Evolutionary conservation across 441 rosid genomes (phyloP), one percentile per base, ranked within the genome.

Genomic region (Manihot esculenta): DNA sequence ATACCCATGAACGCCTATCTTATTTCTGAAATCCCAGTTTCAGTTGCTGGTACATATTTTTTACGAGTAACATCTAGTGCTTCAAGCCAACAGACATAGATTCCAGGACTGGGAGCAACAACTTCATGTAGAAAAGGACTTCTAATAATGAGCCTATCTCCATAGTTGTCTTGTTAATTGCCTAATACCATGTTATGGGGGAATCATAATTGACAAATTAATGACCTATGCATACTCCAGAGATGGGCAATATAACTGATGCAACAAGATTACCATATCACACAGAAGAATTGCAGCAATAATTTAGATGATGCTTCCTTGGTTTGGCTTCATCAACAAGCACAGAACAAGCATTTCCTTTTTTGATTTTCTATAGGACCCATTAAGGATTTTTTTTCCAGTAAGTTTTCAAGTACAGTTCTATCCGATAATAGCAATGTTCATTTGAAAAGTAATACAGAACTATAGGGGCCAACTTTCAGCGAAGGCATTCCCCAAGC

Each of bases 401-500:
- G 20, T 24, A 64, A 47, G 57, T 21, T 20, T 47, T n/a, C 58
- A 70, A n/a, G 7, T 17, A 30, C 58, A 59, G 21, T 45, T 69
- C 18, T 59, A 50, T 48, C 48, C 17, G n/a, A 38, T 21, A 50
- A 60, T 47, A 48, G 4, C 33, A 1, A 47, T 59, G 26, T 21
- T n/a, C 24, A 50, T 23, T n/a, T 60, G 38, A 69, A 14, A 27
- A 49, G 38, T 15, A 61, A 70, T 63, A 50, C 23, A 41, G 41
- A 15, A 20, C 35, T 38, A 12, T 5, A 7, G 67, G 61, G 61
- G 1, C 53, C 24, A 38, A 23, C 42, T 42, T 71, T 20, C 24
- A 62, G 51, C 48, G 51, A 24, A 42, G 54, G 30, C 42, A 62
- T 33, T 54, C 54, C 45, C 55, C 74, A 11, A 51, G 60, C 27